Conservation (phyloP, 2,329 filamentous ascomycete species). For the Apiospora aurea region DNA sequence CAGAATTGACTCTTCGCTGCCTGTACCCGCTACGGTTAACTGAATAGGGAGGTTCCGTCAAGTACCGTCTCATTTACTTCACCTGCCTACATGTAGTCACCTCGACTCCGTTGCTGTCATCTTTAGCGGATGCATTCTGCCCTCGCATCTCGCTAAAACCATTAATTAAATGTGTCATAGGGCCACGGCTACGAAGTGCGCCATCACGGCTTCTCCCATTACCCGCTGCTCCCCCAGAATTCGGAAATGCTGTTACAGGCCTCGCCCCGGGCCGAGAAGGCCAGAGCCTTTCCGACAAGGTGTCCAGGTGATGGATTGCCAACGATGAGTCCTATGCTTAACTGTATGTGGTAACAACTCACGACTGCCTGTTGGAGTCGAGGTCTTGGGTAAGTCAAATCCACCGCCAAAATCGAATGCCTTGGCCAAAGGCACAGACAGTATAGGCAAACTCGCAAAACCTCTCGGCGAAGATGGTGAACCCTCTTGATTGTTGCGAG, state of each 20-base stretch:
- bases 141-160: not conserved
- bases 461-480: not conserved
- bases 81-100: too few relatives aligned
- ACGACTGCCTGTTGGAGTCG: not conserved
- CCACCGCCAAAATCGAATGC: too few relatives aligned
- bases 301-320: constrained; percentile 48
- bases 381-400: too few relatives aligned
- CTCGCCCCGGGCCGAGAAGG: not conserved
- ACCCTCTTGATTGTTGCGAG: not conserved
- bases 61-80: too few relatives aligned
- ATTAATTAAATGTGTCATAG: not conserved
- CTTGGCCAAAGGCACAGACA: too few relatives aligned
- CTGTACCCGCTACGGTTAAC: not conserved
- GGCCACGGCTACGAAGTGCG: not conserved
- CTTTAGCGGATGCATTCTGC: not conserved
- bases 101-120: not conserved
- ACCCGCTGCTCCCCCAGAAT: not conserved
- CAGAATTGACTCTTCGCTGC: not conserved
- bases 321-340: constrained; percentile 47
- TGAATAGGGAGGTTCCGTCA: too few relatives aligned
- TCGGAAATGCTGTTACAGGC: not conserved
- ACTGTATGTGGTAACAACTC: constrained; percentile 34
- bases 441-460: not conserved
- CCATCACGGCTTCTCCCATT: not conserved
- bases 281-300: not conserved